Evolutionary conservation across 495 filamentous ascomycete genomes (phyloP).

Genomic region (Entonaema liquescens): DNA sequence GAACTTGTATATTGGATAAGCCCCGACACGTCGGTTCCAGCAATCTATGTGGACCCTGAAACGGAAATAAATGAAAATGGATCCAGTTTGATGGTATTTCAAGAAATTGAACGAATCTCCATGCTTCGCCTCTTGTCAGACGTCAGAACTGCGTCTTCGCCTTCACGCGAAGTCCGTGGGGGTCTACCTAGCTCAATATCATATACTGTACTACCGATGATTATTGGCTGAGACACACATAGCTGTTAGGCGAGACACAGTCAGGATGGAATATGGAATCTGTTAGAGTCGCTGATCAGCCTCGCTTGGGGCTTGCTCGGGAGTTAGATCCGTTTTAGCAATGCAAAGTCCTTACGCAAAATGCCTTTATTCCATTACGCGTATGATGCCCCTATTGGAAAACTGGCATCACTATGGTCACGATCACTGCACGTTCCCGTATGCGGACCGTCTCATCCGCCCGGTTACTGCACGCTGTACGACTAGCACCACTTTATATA

Average conservation of each 20-base stretch:
- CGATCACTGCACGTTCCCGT: conserved; percentile 14
- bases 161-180: conserved; percentile 1
- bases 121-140: conserved; percentile 32
- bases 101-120: conserved; percentile 22
- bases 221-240: conserved; percentile 10
- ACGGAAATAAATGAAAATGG: neutral
- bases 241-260: neutral
- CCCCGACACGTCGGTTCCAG: neutral
- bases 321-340: conserved; percentile 18
- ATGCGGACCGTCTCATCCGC: conserved; percentile 7
- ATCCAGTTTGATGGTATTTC: conserved; percentile 23
- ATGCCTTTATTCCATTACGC: conserved; percentile 6
- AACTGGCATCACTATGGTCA: conserved; percentile 23
- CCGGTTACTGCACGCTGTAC: conserved; percentile 7
- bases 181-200: neutral
- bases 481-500: conserved; percentile 22
- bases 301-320: conserved; percentile 25
- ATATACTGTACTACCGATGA: conserved; percentile 3
- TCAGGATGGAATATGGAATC: conserved; percentile 13
- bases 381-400: conserved; percentile 16
- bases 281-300: conserved; percentile 6
- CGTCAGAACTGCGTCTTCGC: conserved; percentile 21
- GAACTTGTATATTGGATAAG: conserved; percentile 8
- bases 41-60: conserved; percentile 12
- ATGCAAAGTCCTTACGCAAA: conserved; percentile 6